Evolutionary conservation across 768 basidiomycete genomes (phyloP), one percentile per base, ranked within the genome.

Genomic region (Leccinum fibrillosum): DNA sequence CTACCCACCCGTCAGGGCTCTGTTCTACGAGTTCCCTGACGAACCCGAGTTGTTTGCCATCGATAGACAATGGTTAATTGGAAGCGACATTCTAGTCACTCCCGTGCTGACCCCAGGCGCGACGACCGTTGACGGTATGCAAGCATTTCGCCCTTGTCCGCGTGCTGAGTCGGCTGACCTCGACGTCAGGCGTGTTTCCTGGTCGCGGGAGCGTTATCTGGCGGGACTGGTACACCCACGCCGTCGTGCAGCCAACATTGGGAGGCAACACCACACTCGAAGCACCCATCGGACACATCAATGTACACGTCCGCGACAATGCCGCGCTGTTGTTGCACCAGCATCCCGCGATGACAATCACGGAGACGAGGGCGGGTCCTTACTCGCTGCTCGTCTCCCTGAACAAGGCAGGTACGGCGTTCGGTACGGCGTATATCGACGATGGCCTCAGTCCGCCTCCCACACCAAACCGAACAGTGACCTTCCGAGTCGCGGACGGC

Each of bases 1-100:
- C 1, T 82, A 85, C 3, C 89, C 90, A 6, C 86, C 86, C 26
- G 72, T 91, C 78, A 81, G 83, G 35, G 85, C 90, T 8, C 78
- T 91, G 19, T 90, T 89, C 78, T 90, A 80, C 66, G 86, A 90
- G 67, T 91, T 89, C 75, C 86, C 86, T 1, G 74, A 86, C 52
- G 84, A 90, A 63, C 80, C 85, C 1, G 84, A 86, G 61, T 66
- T 86, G 1, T 86, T 86, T 55, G 72, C 72, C 26, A 71, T 88
- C 17, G 85, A 87, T 59, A 71, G 76, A 23, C 90, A 92, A 70
- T 92, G 88, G 76, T 67, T 92, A 59, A 70, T 92, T 48, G 90
- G 90, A 10, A 64, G 78, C 5, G 80, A 86, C 61, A 79, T 92
- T 51, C 80, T 92, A 42, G 84, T 92, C 50, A 89, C 89, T 0